Evolutionary conservation across 2,329 filamentous ascomycete species (phyloP), one percentile per base, ranked within the genome.

Genomic region (Fusarium paranaense): DNA sequence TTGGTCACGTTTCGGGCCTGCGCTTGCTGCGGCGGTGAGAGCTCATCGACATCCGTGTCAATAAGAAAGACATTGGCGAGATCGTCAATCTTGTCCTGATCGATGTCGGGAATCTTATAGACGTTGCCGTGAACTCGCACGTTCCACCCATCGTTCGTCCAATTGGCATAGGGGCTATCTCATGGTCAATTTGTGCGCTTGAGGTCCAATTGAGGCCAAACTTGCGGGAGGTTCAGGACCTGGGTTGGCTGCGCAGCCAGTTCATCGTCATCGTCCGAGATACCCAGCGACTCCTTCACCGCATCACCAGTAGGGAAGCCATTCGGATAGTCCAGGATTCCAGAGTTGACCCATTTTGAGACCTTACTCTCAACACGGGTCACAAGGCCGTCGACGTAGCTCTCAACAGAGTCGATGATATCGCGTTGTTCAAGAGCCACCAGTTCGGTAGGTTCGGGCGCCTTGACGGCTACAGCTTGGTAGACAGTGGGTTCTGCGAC

Each of bases 121-220:
- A 95, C 91, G 78, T 95, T 95, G 75, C 93, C 94, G 74, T 93
- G 93, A 71, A 95, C 90, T 32, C 93, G 88, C 5, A 95, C 87
- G 71, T 91, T 94, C 94, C 94, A 95, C 37, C 92, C 92, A 67
- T 90, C 82, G n/a, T 91, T 86, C 2, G 93, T 95, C 90, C 92
- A 95, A 73, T 95, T 95, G n/a, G 87, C 93, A 74, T 93, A 93
- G 13, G 86, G 85, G n/a, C 85, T 87, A 61, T 62, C 9, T 56
- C 40, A n/a, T 22, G 27, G 67, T 64, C 47, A 70, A 32, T 3
- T 47, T 16, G 4, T 35, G 33, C 13, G 13, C 11, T 2, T 5
- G 13, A 35, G 1, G 33, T 14, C 9, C 30, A 32, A 32, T 32
- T 32, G 30, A 25, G 30, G 20, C 30, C 25, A 22, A 22, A 18